phyloP scores from a whole-genome alignment of 2,329 filamentous ascomycete species.

The Scytalidium sp. region DNA sequence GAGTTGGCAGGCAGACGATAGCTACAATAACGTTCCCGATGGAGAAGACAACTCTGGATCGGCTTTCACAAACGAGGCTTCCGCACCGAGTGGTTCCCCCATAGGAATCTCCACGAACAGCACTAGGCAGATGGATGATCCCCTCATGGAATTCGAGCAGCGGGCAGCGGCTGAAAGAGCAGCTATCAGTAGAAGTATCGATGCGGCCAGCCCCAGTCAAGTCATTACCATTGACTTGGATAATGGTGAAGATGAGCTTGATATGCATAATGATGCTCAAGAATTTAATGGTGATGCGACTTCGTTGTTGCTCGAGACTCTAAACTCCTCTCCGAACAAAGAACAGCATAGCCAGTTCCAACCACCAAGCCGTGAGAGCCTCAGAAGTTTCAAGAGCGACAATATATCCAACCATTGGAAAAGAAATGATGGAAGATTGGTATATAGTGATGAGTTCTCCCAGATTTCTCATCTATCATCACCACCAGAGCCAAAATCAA shows the following conservation, averaged over 20 bases:
- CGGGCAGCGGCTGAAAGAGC: constrained; percentile 22
- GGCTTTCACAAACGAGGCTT: no score
- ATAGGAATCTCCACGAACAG: neutral
- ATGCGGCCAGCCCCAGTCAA: constrained; percentile 13
- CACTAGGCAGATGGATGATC: neutral
- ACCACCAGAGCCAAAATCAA: constrained; percentile 1
- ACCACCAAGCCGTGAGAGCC: constrained; percentile 4
- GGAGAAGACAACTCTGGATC: no score
- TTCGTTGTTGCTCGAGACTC: constrained; percentile 26
- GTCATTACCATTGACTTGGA: constrained; percentile 24
- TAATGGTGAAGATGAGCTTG: constrained; percentile 5
- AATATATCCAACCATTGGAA: constrained; percentile 29
- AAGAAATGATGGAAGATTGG: constrained; percentile 25
- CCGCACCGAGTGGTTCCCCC: neutral
- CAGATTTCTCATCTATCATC: constrained; percentile 17
- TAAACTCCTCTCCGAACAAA: constrained; percentile 27
- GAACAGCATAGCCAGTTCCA: constrained; percentile 3
- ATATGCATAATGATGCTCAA: constrained; percentile 2
- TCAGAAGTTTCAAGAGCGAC: constrained; percentile 22
- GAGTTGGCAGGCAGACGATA: constrained; percentile 9
- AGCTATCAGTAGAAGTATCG: constrained; percentile 19
- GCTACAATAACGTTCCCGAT: neutral
- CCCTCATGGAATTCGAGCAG: constrained; percentile 11
- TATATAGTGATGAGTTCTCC: constrained; percentile 27
- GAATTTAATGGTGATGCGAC: constrained; percentile 26